Conservation (phyloP, 2,329 filamentous ascomycete species). For the Zymoseptoria brevis region DNA sequence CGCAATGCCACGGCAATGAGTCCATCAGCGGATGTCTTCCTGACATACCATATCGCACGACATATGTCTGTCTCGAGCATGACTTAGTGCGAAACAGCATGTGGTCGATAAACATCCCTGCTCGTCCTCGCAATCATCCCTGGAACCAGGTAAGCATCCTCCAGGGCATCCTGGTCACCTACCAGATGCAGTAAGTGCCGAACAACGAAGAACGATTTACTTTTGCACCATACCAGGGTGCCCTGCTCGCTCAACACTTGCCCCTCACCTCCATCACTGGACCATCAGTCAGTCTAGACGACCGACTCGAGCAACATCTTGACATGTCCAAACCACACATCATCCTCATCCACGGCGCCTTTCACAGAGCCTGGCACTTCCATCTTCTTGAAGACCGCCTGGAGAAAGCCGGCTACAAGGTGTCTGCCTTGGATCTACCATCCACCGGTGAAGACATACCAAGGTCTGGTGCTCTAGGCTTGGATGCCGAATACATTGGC, state of each 20-base stretch:
- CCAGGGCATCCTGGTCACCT: neutral
- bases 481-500: constrained; percentile 12
- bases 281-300: neutral
- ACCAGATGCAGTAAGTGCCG: neutral
- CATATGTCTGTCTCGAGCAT: neutral
- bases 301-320: neutral
- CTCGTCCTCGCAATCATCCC: neutral
- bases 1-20: neutral
- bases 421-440: constrained; percentile 11
- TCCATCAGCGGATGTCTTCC: neutral
- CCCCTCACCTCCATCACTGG: neutral
- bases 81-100: neutral
- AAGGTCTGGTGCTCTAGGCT: constrained; percentile 1
- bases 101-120: neutral
- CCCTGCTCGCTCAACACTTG: neutral
- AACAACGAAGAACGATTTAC: neutral
- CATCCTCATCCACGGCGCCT: constrained; percentile 16
- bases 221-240: neutral
- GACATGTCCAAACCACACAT: constrained; percentile 15
- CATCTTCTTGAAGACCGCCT: constrained; percentile 8
- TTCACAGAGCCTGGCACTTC: constrained; percentile 13
- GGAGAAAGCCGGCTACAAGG: constrained; percentile 9
- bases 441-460: constrained; percentile 6
- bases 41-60: neutral
- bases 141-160: neutral